Conservation (phyloP, 106 monocot species). For the Vanilla planifolia region DNA sequence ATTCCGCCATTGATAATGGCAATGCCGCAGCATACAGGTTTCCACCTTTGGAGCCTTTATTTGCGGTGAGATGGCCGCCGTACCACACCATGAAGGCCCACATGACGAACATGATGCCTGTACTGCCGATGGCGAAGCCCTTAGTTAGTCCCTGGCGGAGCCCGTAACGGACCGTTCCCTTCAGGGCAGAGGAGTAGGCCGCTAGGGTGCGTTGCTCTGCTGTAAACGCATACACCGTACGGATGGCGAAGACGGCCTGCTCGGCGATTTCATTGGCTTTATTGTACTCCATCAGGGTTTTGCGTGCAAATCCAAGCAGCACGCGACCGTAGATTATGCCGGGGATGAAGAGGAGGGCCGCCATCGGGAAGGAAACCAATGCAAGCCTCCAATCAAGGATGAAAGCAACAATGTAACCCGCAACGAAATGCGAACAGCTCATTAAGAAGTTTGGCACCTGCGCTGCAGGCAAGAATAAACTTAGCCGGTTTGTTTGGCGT, state of each 20-base stretch:
- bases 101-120: conserved; percentile 5
- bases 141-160: conserved; percentile 6
- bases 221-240: conserved; percentile 12
- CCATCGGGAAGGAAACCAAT: neutral
- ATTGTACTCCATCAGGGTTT: conserved; percentile 4
- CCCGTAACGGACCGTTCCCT: neutral
- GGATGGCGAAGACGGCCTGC: conserved; percentile 6
- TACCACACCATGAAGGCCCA: conserved; percentile 17
- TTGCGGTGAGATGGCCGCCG: neutral
- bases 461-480: too few relatives aligned
- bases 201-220: neutral
- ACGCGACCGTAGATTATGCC: conserved; percentile 11
- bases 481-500: too few relatives aligned
- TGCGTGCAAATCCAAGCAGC: neutral
- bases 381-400: conserved; percentile 7
- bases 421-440: conserved; percentile 6
- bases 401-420: conserved; percentile 1
- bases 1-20: conserved; percentile 4
- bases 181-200: neutral
- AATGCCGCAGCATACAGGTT: conserved; percentile 2
- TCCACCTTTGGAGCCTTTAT: conserved; percentile 1
- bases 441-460: conserved; percentile 13
- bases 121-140: conserved; percentile 7
- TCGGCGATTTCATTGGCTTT: neutral
- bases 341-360: conserved; percentile 9